Base-by-base conservation (phyloP, 495 filamentous ascomycete genomes). In the Tuber brumale region DNA sequence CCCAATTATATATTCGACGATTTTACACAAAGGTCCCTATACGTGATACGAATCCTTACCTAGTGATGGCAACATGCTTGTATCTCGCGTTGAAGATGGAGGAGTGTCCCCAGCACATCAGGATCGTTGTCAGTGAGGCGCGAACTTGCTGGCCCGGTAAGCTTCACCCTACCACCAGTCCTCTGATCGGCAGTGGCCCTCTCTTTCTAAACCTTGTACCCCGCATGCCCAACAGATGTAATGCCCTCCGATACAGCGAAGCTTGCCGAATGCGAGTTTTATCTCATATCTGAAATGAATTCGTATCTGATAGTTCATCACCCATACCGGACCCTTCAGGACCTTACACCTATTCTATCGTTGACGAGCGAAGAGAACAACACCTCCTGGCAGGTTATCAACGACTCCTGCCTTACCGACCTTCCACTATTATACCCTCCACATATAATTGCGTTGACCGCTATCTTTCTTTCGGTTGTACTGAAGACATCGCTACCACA, bases 71-170 rank as follows among this genome's bases (percentile, higher is more conserved):
- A 42, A 98, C 95, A 7, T 93, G 95, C 41, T 86, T 98, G 76
- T 99, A 99, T 85, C 87, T 99, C 46, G 95, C 96, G 70, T 97
- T 94, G 86, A 99, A 99, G 85, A 97, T 97, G 92, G 95, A 99
- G 84, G 95, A 99, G 85, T 95, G 91, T 77, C 96, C 95, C 42
- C 94, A 97, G 84, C 96, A 99, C 84, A 98, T 99, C 76, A 89
- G 95, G 45, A 88, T 94, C 71, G 89, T 99, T 69, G 90, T 94
- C 3, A 89, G 88, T 8, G 95, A 99, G 84, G 93, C 94, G 7
- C 89, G 93, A n/a, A 87, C 89, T 71, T 86, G 94, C 66, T 99
- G 94, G 93, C 92, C 93, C 82, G 90, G 92, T 91, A 88, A 69
- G 87, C 74, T 74, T 72, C 35, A 51, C 70, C 71, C 46, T 51